Conservation (phyloP, 495 filamentous ascomycete genomes). For the Trichocladium uniseriatum region DNA sequence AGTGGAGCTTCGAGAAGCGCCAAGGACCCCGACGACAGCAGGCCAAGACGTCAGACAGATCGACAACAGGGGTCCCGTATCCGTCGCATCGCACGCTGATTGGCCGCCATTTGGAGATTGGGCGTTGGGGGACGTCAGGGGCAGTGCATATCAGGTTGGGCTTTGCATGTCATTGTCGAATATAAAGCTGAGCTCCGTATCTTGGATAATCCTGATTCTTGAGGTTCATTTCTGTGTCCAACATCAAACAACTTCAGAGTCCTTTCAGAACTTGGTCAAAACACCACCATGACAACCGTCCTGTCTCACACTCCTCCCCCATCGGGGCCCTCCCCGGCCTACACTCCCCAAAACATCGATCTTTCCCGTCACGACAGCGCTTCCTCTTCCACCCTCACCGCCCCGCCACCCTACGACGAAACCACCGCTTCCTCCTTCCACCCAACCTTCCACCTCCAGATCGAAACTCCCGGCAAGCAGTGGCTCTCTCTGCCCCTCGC, state of each 20-base stretch:
- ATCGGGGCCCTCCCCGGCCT: neutral
- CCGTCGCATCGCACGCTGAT: neutral
- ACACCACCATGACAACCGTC: neutral
- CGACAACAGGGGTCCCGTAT: neutral
- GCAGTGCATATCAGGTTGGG: too few species aligned
- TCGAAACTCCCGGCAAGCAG: slow-evolving; percentile 38
- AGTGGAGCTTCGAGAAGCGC: slow-evolving; percentile 1
- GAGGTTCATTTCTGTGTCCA: too few species aligned
- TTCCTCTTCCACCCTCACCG: neutral
- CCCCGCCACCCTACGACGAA: slow-evolving; percentile 5
- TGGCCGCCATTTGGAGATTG: neutral
- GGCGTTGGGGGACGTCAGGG: too few species aligned
- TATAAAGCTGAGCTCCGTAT: too few species aligned
- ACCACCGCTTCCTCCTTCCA: slow-evolving; percentile 26
- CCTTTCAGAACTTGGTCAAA: too few species aligned
- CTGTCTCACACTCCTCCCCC: neutral
- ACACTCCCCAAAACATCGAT: slow-evolving; percentile 8
- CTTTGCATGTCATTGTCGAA: too few species aligned
- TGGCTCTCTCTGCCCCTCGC: slow-evolving; percentile 38
- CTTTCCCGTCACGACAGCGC: slow-evolving; percentile 9
- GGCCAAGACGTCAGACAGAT: neutral
- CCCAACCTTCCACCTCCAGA: slow-evolving; percentile 32
- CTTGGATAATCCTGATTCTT: too few species aligned
- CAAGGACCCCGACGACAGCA: neutral
- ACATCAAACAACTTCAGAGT: too few species aligned